These are phyloP conservation scores for Quercus wislizeni DNA, from an alignment of 306 rosid genomes.

Conservation along the genomic window DNA sequence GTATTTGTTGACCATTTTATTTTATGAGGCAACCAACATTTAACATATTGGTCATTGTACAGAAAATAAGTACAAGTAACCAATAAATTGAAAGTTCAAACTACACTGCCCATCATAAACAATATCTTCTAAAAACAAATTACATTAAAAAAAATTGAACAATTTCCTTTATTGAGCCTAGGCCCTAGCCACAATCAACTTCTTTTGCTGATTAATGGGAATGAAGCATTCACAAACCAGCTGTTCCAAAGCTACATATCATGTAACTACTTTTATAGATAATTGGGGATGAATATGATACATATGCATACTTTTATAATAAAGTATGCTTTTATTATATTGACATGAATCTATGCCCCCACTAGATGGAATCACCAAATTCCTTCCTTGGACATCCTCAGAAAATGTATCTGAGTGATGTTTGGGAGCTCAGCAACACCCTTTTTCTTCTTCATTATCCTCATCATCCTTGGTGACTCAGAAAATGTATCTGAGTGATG, in stretches of 20 bases:
- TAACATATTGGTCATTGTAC: not conserved
- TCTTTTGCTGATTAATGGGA: slow-evolving; percentile 1
- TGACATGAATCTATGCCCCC: slow-evolving; percentile 11
- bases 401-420: slow-evolving; percentile 58
- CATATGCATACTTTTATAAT: slow-evolving; percentile 2
- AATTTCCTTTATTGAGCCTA: not conserved
- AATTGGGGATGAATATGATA: slow-evolving; percentile 19
- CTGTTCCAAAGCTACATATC: not conserved
- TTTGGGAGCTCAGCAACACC: slow-evolving; percentile 50
- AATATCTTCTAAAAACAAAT: not conserved
- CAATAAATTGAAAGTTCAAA: not conserved
- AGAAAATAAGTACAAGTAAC: not conserved
- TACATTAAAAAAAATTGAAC: not conserved
- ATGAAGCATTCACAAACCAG: not conserved
- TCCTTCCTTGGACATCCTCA: slow-evolving; percentile 88
- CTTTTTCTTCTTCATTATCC: slow-evolving; percentile 59
- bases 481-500: slow-evolving; percentile 58
- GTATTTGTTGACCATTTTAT: too few species aligned
- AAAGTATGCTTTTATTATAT: slow-evolving; percentile 21
- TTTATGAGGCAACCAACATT: not conserved
- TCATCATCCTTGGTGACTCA: slow-evolving; percentile 45
- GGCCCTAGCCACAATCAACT: slow-evolving; percentile 16
- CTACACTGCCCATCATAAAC: not conserved
- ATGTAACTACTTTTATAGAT: slow-evolving; percentile 24
- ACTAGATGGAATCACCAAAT: slow-evolving; percentile 52